phyloP scores from a whole-genome alignment of 768 basidiomycete species.

The Serendipita vermifera region DNA sequence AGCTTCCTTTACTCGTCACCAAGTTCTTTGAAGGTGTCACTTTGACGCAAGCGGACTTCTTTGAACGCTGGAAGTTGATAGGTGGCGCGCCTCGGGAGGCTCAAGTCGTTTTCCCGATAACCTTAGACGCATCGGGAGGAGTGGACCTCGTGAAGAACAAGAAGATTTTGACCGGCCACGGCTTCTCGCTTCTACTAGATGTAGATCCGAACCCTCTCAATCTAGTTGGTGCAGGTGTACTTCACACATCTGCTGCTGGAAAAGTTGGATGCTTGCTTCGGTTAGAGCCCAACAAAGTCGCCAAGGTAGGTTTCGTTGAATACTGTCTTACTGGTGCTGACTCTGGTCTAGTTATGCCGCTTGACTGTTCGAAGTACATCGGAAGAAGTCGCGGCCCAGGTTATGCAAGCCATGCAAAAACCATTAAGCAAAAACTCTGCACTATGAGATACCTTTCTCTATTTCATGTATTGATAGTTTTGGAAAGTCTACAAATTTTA shows the following conservation, averaged over 20 bases:
- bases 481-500: too few relatives aligned
- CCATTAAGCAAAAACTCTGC: conserved; percentile 16
- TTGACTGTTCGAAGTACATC: conserved; percentile 92
- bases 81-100: conserved; percentile 90
- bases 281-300: conserved; percentile 89
- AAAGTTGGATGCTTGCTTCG: conserved; percentile 93
- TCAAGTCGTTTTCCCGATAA: conserved; percentile 75
- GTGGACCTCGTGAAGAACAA: conserved; percentile 62
- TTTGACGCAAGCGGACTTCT: conserved; percentile 74
- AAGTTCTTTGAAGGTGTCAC: conserved; percentile 93
- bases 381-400: conserved; percentile 68
- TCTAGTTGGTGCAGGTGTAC: conserved; percentile 85
- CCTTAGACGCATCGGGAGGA: conserved; percentile 49
- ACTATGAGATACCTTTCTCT: conserved; percentile 11
- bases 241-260: conserved; percentile 81
- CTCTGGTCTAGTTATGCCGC: conserved; percentile 58
- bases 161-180: conserved; percentile 65
- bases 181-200: conserved; percentile 61
- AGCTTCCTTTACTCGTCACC: conserved; percentile 73
- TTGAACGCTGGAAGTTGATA: conserved; percentile 96
- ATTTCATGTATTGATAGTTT: too few relatives aligned
- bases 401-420: conserved; percentile 39
- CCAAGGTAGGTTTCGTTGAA: conserved; percentile 50
- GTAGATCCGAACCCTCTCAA: conserved; percentile 94
- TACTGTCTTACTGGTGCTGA: neutral